These are phyloP conservation scores for Aleurites moluccanus DNA, from an alignment of 441 rosid genomes.

Conservation along the genomic window DNA sequence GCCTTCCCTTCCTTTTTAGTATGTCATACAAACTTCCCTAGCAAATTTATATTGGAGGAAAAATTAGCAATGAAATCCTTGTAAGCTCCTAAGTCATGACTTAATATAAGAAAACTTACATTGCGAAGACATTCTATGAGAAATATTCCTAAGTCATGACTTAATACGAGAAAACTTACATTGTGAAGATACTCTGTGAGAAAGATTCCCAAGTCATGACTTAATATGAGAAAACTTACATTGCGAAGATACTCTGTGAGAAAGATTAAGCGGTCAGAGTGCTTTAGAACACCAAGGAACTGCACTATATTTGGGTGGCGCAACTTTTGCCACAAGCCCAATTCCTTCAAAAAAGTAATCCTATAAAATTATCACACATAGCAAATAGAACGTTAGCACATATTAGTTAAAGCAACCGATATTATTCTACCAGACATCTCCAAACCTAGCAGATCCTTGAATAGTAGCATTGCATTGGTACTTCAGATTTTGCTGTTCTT, in stretches of 20 bases:
- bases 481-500: neutral
- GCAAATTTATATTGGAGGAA: slow-evolving; percentile 18
- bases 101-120: too few species aligned
- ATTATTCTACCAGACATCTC: neutral
- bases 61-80: slow-evolving; percentile 18
- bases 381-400: slow-evolving; percentile 7
- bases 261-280: slow-evolving; percentile 56
- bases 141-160: neutral
- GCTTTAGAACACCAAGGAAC: slow-evolving; percentile 67
- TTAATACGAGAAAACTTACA: slow-evolving; percentile 34
- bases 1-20: slow-evolving; percentile 51
- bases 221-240: slow-evolving; percentile 34
- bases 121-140: too few species aligned
- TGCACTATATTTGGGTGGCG: slow-evolving; percentile 75
- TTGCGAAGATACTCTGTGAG: slow-evolving; percentile 62
- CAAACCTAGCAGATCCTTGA: slow-evolving; percentile 1
- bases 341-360: slow-evolving; percentile 50
- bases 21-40: slow-evolving; percentile 66
- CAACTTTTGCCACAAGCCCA: slow-evolving; percentile 63
- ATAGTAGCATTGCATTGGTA: neutral
- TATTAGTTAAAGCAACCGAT: slow-evolving; percentile 15
- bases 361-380: slow-evolving; percentile 27
- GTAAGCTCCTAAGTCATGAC: neutral
- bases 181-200: slow-evolving; percentile 46
- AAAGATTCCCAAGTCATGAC: neutral